Evolutionary conservation across 805 yeast species (phyloP).

Genomic region (Yarrowia phangngaensis): DNA sequence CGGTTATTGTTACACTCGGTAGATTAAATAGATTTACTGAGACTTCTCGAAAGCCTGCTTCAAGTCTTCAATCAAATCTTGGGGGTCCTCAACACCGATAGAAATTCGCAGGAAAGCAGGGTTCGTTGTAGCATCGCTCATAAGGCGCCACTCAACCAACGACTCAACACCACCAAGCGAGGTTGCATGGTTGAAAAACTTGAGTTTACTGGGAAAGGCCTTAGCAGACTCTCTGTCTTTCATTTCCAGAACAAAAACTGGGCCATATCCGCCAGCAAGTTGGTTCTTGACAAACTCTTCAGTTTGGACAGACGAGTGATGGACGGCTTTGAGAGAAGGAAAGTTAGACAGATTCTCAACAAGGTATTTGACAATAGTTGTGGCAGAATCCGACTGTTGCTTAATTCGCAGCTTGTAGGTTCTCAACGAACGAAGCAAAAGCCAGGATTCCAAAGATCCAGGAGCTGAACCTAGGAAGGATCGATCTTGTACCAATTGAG

Average conservation of each 20-base stretch:
- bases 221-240: conserved; percentile 53
- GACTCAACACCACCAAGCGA: conserved; percentile 92
- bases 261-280: conserved; percentile 55
- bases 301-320: conserved; percentile 73
- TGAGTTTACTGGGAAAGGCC: conserved; percentile 58
- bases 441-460: conserved; percentile 70
- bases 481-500: conserved; percentile 57
- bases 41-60: conserved; percentile 48
- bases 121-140: conserved; percentile 58
- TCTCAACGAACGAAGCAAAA: conserved; percentile 73
- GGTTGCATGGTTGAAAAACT: conserved; percentile 83
- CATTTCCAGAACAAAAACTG: conserved; percentile 69
- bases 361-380: conserved; percentile 57
- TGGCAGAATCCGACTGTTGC: conserved; percentile 62
- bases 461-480: conserved; percentile 71
- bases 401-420: conserved; percentile 70
- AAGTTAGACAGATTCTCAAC: conserved; percentile 48
- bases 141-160: conserved; percentile 82
- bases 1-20: no score
- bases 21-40: background rate
- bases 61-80: conserved; percentile 74
- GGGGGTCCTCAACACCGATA: conserved; percentile 71
- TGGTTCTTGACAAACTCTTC: conserved; percentile 67
- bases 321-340: conserved; percentile 50
- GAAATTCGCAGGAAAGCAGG: conserved; percentile 67